Base-by-base conservation (phyloP, 2,329 filamentous ascomycete genomes). In the Myriosclerotinia scirpicola region DNA sequence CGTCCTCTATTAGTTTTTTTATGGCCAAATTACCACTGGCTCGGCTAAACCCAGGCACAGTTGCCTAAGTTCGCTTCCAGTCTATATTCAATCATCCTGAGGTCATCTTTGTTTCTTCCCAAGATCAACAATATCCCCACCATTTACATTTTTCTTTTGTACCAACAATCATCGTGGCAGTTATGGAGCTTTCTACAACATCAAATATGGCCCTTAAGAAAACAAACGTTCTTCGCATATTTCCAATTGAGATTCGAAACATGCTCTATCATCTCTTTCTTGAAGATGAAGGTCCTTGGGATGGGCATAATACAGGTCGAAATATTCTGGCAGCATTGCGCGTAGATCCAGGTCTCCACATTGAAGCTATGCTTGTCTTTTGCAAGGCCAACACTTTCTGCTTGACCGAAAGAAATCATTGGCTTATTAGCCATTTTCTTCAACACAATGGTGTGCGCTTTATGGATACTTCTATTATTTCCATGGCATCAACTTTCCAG, bases 301-400 rank as follows among this genome's bases (percentile, higher is more conserved):
- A 40, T 34, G 53, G n/a, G 8, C 1, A 4, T 14, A 6, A 34
- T 48, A 12, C 7, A 17, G 40, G 40, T 52, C n/a, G 12, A 15
- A 22, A 9, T 20, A n/a, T 59, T 42, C 30, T 65, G 17, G n/a
- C 53, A 17, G 62, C 62, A 58, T 50, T 58, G 26, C 26, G 53
- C 5, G 12, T 30, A 5, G 62, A 65, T 40, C 30, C 40, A 22
- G 12, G 15, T 12, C 42, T 65, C 2, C 58, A 65, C n/a, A 14
- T 48, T 11, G 62, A 65, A 52, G 62, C 62, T 40, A n/a, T 65
- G 11, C 1, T 9, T 30, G n/a, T 65, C 1, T 65, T 65, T n/a
- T 65, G 58, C 6, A 17, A 42, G 8, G 30, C 30, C 7, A 65
- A 58, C 8, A 65, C 53, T 3, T 65, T 65, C 30, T 58, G 5